phyloP scores from a whole-genome alignment of 208 protist genomes.

The Trypanosoma lewisi region DNA sequence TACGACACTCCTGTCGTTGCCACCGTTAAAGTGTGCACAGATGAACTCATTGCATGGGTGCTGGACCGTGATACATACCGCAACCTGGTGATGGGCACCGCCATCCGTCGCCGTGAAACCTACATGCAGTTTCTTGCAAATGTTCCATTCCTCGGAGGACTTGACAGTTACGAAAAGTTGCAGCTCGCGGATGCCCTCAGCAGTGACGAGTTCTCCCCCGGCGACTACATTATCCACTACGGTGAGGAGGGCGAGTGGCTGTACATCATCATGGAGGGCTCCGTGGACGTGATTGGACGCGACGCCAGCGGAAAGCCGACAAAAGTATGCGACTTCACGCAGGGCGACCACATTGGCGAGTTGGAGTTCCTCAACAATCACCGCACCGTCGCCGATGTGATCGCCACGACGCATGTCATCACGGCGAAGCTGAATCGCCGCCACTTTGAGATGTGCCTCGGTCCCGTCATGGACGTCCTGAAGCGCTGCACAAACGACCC shows the following conservation, averaged over 20 bases:
- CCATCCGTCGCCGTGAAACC: constrained; percentile 77
- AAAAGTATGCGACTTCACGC: constrained; percentile 82
- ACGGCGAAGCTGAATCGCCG: constrained; percentile 89
- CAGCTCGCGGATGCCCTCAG: constrained; percentile 87
- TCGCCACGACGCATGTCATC: constrained; percentile 71
- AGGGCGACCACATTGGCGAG: constrained; percentile 86
- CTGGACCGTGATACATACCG: constrained; percentile 91
- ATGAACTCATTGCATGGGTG: constrained; percentile 76
- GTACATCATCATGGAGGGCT: constrained; percentile 88
- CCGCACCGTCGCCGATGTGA: constrained; percentile 77
- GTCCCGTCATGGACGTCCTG: constrained; percentile 86
- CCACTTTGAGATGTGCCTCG: constrained; percentile 93
- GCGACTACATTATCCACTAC: constrained; percentile 88
- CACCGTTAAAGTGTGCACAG: constrained; percentile 79
- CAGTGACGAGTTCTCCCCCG: constrained; percentile 70
- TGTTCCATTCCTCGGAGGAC: constrained; percentile 72
- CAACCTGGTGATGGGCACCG: constrained; percentile 87
- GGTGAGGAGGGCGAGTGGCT: constrained; percentile 89
- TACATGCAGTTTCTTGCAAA: constrained; percentile 78
- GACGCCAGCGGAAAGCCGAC: constrained; percentile 57
- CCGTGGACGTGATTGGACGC: constrained; percentile 84
- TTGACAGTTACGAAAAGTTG: constrained; percentile 83
- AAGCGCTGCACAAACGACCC: constrained; percentile 67
- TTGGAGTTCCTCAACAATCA: constrained; percentile 92
- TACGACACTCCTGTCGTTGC: constrained; percentile 87